Conservation (phyloP, 768 basidiomycete genomes). For the Gyrodon lividus region DNA sequence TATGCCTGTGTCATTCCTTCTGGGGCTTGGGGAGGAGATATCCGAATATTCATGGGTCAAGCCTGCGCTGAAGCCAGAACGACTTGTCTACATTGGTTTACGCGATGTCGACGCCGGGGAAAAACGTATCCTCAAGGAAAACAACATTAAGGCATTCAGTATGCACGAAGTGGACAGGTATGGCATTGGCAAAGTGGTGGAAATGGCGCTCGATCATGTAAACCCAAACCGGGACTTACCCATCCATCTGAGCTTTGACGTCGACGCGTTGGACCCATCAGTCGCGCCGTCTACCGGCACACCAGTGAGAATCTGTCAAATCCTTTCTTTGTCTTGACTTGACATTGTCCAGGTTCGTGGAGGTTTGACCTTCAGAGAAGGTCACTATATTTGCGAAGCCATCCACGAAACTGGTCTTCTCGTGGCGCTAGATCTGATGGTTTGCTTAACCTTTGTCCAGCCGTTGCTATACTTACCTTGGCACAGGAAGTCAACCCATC, state of each 20-base stretch:
- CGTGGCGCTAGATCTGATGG: conserved; percentile 94
- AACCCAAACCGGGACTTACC: conserved; percentile 82
- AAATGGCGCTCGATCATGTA: conserved; percentile 94
- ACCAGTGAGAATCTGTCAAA: conserved; percentile 50
- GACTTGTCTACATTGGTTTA: conserved; percentile 95
- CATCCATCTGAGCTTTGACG: conserved; percentile 96
- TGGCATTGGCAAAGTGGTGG: conserved; percentile 92
- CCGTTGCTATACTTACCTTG: conserved; percentile 7
- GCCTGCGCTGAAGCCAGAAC: conserved; percentile 64
- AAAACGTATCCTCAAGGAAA: conserved; percentile 78
- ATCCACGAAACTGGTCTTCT: conserved; percentile 90
- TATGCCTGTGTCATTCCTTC: conserved; percentile 94
- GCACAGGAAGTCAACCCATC: conserved; percentile 95
- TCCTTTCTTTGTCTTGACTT: neutral
- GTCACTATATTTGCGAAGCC: conserved; percentile 96
- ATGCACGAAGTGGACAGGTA: conserved; percentile 91
- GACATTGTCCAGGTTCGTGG: conserved; percentile 67
- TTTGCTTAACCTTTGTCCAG: conserved; percentile 32
- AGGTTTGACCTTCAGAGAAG: conserved; percentile 94
- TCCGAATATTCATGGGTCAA: conserved; percentile 58
- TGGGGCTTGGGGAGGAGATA: conserved; percentile 44
- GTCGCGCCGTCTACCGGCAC: conserved; percentile 97
- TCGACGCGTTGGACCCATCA: conserved; percentile 89
- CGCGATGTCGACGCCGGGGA: conserved; percentile 91
- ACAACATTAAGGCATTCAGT: conserved; percentile 81